Evolutionary conservation across 352 stramenopile genomes (phyloP).

Genomic region (Elongisporangium anandrum): DNA sequence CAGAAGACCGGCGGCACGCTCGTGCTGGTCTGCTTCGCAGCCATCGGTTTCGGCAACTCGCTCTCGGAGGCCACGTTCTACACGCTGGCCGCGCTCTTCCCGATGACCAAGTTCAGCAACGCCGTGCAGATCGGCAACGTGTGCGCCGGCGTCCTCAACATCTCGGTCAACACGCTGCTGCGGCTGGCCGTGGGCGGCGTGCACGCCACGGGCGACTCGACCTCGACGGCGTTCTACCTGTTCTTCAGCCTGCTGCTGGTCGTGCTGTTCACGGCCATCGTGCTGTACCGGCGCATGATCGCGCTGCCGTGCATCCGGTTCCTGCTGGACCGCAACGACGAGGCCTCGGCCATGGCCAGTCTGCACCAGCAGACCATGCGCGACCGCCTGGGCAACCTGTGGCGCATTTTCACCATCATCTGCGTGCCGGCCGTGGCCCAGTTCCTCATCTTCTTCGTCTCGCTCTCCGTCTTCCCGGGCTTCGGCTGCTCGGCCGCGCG

Average conservation of each 20-base stretch:
- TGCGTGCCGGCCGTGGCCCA: conserved; percentile 38
- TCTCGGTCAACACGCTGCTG: conserved; percentile 50
- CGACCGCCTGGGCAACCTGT: conserved; percentile 31
- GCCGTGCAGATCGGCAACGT: conserved; percentile 63
- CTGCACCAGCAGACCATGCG: conserved; percentile 21
- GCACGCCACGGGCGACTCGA: conserved; percentile 28
- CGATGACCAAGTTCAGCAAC: conserved; percentile 61
- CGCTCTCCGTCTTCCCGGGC: conserved; percentile 41
- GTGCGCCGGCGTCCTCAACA: conserved; percentile 46
- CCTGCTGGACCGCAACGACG: conserved; percentile 45
- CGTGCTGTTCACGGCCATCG: conserved; percentile 37
- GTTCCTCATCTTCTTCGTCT: conserved; percentile 62
- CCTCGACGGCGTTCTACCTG: conserved; percentile 46
- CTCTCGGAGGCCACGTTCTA: conserved; percentile 59
- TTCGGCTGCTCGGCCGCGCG: conserved; percentile 41
- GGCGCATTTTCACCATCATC: conserved; percentile 45
- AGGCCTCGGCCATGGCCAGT: conserved; percentile 21
- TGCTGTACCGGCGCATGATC: conserved; percentile 34
- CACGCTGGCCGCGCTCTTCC: conserved; percentile 53
- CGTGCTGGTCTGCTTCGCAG: conserved; percentile 49
- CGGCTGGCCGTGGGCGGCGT: conserved; percentile 39
- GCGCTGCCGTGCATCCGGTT: conserved; percentile 41
- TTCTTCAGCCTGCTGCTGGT: conserved; percentile 56
- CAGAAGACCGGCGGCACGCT: conserved; percentile 41
- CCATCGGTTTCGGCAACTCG: conserved; percentile 50